A percentile compares a stretch with the other conserved stretches of the same genome.
Evolutionary conservation across 495 filamentous ascomycete genomes (phyloP).

Genomic region (Oleoguttula mirabilis): DNA sequence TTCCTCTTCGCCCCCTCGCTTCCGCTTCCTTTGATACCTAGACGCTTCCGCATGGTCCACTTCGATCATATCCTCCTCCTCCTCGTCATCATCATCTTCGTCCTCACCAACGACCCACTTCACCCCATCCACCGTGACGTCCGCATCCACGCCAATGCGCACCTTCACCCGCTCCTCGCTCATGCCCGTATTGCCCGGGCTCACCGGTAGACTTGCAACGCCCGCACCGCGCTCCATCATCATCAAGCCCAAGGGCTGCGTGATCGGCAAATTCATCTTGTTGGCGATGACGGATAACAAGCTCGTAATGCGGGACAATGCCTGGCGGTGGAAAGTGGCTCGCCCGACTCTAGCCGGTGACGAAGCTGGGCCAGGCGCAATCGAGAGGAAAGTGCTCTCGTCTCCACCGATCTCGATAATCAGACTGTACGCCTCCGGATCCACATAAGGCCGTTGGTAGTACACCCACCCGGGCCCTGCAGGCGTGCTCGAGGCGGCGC

Average conservation of each 20-base stretch:
- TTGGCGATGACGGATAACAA: conserved; percentile 70
- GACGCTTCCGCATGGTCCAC: conserved; percentile 1
- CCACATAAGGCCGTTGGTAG: conserved; percentile 73
- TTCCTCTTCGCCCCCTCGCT: conserved; percentile 11
- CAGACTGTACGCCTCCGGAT: conserved; percentile 58
- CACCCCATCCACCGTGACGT: conserved; percentile 58
- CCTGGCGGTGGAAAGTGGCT: conserved; percentile 59
- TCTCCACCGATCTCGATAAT: conserved; percentile 61
- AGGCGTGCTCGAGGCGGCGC: not conserved
- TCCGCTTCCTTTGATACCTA: conserved; percentile 7
- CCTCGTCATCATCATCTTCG: conserved; percentile 24
- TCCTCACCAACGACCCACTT: conserved; percentile 16
- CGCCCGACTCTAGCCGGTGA: conserved; percentile 23
- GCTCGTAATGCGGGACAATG: conserved; percentile 54
- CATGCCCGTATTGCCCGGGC: conserved; percentile 57
- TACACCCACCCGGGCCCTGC: conserved; percentile 46
- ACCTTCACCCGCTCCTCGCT: conserved; percentile 62
- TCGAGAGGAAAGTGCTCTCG: conserved; percentile 51
- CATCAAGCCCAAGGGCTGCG: conserved; percentile 54
- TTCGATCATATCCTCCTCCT: conserved; percentile 11
- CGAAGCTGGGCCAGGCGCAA: conserved; percentile 22
- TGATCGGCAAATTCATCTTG: conserved; percentile 61
- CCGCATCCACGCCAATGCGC: conserved; percentile 51
- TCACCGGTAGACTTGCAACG: conserved; percentile 41
- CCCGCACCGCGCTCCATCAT: conserved; percentile 45